A percentile compares a stretch with the other conserved stretches of the same genome.
Conservation (phyloP, 371 early-diverging fungal genomes). For the Nematocida sp. region DNA sequence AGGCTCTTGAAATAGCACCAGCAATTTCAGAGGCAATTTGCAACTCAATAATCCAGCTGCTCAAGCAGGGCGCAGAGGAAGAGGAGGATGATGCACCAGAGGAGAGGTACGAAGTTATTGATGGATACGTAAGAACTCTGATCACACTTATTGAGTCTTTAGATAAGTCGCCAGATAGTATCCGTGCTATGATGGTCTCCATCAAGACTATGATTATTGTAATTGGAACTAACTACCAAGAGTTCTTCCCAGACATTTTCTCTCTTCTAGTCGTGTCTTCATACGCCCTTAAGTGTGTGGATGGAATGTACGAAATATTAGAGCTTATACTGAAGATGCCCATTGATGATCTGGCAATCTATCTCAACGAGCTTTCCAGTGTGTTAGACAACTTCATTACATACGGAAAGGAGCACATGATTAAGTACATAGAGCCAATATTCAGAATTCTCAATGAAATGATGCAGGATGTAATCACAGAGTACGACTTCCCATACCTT, state of each 20-base stretch:
- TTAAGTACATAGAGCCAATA: constrained; percentile 29
- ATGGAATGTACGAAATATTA: constrained; percentile 63
- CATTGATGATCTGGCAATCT: constrained; percentile 59
- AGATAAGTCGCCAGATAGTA: constrained; percentile 43
- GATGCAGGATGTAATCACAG: constrained; percentile 64
- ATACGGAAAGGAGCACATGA: constrained; percentile 62
- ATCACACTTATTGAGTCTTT: constrained; percentile 59
- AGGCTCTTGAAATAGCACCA: constrained; percentile 66
- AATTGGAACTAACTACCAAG: constrained; percentile 47
- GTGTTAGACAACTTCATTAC: constrained; percentile 69
- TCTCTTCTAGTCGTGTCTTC: constrained; percentile 63
- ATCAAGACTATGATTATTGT: constrained; percentile 61
- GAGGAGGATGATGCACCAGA: constrained; percentile 55
- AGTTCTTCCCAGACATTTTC: constrained; percentile 67
- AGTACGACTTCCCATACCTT: constrained; percentile 67
- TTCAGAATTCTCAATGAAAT: constrained; percentile 45
- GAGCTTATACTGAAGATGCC: constrained; percentile 55
- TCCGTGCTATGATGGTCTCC: constrained; percentile 19
- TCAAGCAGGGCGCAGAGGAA: constrained; percentile 38
- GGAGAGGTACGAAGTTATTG: constrained; percentile 59
- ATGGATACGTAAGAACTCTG: constrained; percentile 66
- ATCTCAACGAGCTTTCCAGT: constrained; percentile 60
- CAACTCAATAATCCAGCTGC: constrained; percentile 50
- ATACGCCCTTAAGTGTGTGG: constrained; percentile 64
- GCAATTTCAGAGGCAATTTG: constrained; percentile 61